phyloP scores from a whole-genome alignment of 257 asterid species.

The Solanum appendiculatum region DNA sequence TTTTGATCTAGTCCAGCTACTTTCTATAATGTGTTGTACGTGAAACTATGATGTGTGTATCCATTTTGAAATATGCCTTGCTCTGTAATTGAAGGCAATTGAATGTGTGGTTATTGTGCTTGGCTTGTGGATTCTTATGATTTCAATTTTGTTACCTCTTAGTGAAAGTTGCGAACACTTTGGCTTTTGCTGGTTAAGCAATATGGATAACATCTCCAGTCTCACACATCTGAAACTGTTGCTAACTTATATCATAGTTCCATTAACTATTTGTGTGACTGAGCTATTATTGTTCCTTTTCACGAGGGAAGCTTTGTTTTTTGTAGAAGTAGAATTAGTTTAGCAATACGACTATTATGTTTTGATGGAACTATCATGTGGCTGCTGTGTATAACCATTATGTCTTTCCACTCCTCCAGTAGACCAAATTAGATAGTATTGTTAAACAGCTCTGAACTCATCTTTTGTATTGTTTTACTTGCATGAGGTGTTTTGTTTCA shows the following conservation, averaged over 20 bases:
- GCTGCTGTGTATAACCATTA: not conserved
- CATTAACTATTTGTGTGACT: not conserved
- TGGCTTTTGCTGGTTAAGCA: not conserved
- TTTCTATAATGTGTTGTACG: not conserved
- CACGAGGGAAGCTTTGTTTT: not conserved
- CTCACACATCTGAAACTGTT: not conserved
- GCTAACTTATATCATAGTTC: not conserved
- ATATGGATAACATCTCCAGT: not conserved
- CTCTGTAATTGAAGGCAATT: not conserved
- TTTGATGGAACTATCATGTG: not conserved
- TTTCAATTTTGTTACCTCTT: not conserved
- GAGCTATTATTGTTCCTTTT: not conserved
- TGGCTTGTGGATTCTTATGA: not conserved
- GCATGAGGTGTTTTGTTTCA: not conserved
- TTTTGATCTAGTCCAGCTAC: not conserved
- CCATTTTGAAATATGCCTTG: not conserved
- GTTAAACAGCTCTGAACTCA: not conserved
- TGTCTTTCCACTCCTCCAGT: not conserved
- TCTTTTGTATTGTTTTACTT: not conserved
- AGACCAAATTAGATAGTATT: not conserved
- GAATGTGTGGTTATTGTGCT: not conserved
- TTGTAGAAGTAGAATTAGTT: not conserved
- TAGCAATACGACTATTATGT: not conserved
- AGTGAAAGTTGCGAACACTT: not conserved
- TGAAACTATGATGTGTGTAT: not conserved